A percentile compares a stretch with the other conserved stretches of the same genome.
Conservation (phyloP, 208 protist genomes). For the Acanthamoeba healyi region DNA sequence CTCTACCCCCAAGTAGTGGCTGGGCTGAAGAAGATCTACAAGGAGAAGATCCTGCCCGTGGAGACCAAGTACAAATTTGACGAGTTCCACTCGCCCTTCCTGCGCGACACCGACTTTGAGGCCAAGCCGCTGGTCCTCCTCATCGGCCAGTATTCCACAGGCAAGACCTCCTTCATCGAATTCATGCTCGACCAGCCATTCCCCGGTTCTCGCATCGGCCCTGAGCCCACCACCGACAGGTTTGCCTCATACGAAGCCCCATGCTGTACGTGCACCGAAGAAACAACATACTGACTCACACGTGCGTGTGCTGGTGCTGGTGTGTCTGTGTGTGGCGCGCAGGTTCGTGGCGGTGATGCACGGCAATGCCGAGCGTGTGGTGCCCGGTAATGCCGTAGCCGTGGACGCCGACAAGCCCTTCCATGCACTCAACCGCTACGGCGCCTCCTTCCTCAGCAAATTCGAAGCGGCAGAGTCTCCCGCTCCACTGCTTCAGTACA, state of each 20-base stretch:
- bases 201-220: slow-evolving; percentile 89
- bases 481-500: slow-evolving; percentile 93
- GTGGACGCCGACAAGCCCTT: slow-evolving; percentile 93
- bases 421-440: slow-evolving; percentile 92
- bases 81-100: slow-evolving; percentile 80
- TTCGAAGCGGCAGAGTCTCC: slow-evolving; percentile 91
- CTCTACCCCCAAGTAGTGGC: slow-evolving; percentile 67
- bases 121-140: slow-evolving; percentile 86
- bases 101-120: slow-evolving; percentile 84
- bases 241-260: too few species aligned
- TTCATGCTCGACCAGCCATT: slow-evolving; percentile 93
- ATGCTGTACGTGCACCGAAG: too few species aligned
- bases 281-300: too few species aligned
- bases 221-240: slow-evolving; percentile 94
- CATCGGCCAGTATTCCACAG: slow-evolving; percentile 89
- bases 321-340: not conserved
- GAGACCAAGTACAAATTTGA: slow-evolving; percentile 83
- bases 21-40: slow-evolving; percentile 81
- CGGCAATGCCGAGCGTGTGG: slow-evolving; percentile 90
- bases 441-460: slow-evolving; percentile 91
- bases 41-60: slow-evolving; percentile 69
- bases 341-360: slow-evolving; percentile 96
- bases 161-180: slow-evolving; percentile 97
- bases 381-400: slow-evolving; percentile 93
- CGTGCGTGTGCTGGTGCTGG: too few species aligned